phyloP scores from a whole-genome alignment of 139 green algal species.

The Closterium sp. region DNA sequence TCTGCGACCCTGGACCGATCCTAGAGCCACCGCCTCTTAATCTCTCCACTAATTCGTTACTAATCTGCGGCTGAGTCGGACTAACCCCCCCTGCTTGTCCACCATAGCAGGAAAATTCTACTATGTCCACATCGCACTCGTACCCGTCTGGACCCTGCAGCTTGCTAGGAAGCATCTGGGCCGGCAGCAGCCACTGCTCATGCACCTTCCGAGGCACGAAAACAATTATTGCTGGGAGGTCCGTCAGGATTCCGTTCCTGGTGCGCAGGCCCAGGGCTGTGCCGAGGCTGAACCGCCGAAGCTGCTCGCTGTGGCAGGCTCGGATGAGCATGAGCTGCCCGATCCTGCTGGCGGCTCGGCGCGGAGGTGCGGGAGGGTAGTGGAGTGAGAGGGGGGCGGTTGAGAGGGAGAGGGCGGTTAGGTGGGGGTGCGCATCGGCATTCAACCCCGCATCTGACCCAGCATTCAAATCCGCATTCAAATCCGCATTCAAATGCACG shows the following conservation, averaged over 20 bases:
- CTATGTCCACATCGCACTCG: constrained; percentile 34
- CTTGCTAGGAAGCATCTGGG: constrained; percentile 13
- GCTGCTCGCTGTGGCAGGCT: constrained; percentile 24
- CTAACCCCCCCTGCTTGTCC: not conserved
- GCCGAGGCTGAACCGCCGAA: constrained; percentile 33
- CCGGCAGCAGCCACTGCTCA: constrained; percentile 22
- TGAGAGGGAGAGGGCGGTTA: not conserved
- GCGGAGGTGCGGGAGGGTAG: not conserved
- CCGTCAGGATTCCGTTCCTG: constrained; percentile 5
- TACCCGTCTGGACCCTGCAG: constrained; percentile 24
- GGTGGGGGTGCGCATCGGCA: not conserved
- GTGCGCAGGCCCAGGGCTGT: constrained; percentile 32
- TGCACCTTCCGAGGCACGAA: constrained; percentile 34
- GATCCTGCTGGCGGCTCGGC: constrained; percentile 8
- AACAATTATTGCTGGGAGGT: constrained; percentile 30
- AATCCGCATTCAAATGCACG: too few relatives aligned
- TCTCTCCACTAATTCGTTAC: constrained; percentile 27
- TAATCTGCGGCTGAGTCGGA: not conserved
- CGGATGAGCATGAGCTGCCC: constrained; percentile 37
- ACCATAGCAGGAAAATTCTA: constrained; percentile 32
- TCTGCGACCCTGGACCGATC: constrained; percentile 29
- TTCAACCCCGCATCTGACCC: too few relatives aligned
- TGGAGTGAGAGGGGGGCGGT: not conserved
- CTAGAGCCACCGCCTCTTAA: constrained; percentile 19
- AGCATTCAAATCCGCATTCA: too few relatives aligned